Evolutionary conservation across 495 filamentous ascomycete species (phyloP).

Genomic region (Penicillium salamii): DNA sequence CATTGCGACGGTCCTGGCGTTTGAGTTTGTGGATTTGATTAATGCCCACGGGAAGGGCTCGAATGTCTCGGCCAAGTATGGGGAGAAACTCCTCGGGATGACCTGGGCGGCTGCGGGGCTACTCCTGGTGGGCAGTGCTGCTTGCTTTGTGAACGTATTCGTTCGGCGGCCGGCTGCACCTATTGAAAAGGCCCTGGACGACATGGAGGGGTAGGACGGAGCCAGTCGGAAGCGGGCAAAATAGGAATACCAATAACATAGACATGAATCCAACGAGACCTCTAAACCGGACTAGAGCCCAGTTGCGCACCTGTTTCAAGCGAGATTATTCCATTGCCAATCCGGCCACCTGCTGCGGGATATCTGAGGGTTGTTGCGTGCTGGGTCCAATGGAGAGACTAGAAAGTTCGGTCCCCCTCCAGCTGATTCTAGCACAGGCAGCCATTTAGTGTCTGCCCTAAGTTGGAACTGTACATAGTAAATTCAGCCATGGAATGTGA

Average conservation of each 20-base stretch:
- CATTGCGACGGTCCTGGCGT: conserved; percentile 58
- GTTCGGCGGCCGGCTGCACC: conserved; percentile 13
- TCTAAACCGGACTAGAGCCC: neutral
- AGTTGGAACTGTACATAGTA: too few relatives aligned
- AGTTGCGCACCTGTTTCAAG: neutral
- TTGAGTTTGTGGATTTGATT: conserved; percentile 55
- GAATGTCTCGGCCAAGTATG: conserved; percentile 51
- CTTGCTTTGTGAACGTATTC: conserved; percentile 28
- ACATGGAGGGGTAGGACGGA: conserved; percentile 18
- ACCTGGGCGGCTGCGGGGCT: conserved; percentile 57
- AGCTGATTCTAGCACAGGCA: neutral
- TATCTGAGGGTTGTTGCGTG: neutral
- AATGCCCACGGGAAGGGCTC: conserved; percentile 56
- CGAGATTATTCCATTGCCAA: conserved; percentile 7
- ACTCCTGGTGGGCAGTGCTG: conserved; percentile 40
- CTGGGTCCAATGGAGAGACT: neutral
- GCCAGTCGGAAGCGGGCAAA: conserved; percentile 16
- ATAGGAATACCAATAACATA: conserved; percentile 11
- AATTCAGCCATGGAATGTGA: conserved; percentile 2
- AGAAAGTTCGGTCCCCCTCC: neutral
- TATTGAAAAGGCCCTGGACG: conserved; percentile 9
- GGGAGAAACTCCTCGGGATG: conserved; percentile 55
- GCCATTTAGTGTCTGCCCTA: too few relatives aligned
- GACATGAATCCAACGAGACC: conserved; percentile 15
- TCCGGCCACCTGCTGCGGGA: conserved; percentile 7